Evolutionary conservation across 2,329 filamentous ascomycete species (phyloP), one percentile per base, ranked within the genome.

Genomic region (Colletotrichum sp.): DNA sequence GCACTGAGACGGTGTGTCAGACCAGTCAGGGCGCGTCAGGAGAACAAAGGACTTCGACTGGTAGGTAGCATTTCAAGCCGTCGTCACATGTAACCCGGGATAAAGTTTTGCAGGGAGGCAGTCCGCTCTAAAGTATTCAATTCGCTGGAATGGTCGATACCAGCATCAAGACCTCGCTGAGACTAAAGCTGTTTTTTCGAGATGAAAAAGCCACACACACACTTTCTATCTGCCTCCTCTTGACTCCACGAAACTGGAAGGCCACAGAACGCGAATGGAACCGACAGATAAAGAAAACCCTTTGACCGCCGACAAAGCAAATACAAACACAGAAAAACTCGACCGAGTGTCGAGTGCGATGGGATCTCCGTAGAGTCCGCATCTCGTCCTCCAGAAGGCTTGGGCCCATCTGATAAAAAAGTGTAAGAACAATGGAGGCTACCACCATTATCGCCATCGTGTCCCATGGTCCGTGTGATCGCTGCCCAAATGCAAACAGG

Each of bases 121-220:
- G 26, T 67, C 30, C 55, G 62, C 71, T 75, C 66, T 77, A 49
- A 75, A 64, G 32, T 75, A 71, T 77, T 77, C 75, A 77, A 77
- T 75, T 77, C 72, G 75, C 75, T 75, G 72, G 49, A 71, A 44
- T 63, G 72, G 71, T 52, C 71, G 71, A 71, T 68, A 71, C 72
- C 72, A 77, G 57, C 75, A 67, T 70, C 75, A 44, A 77, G 71
- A 71, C 66, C 72, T 77, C 75, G 67, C 66, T 67, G 67, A 75
- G 39, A 71, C 75, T 71, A 63, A 73, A 70, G n/a, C 24, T 71
- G 32, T n/a, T 77, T 63, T 76, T 30, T 59, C 21, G 59, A 44
- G 16, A 28, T 26, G 34, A 71, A 66, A 76, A 75, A 66, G 60
- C 59, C 74, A 57, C 75, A 67, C 74, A 57, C 36, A 39, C 75